Evolutionary conservation across 2,329 filamentous ascomycete species (phyloP), one percentile per base, ranked within the genome.

Genomic region (Fusarium aywerte): DNA sequence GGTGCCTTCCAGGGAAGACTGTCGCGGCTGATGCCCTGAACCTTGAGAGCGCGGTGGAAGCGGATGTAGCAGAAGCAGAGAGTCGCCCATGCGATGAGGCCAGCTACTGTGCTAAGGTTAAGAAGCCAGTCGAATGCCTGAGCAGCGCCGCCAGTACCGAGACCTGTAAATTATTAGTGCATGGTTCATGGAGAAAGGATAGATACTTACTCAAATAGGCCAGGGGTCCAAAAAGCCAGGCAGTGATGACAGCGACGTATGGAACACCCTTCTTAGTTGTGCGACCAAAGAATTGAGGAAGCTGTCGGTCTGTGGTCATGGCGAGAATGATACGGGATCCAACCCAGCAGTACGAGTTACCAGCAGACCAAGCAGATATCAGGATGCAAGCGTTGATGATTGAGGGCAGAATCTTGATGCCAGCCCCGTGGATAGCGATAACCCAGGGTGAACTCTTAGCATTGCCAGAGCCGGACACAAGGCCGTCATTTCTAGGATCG

Each of bases 101-200:
- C 86, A 0, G 84, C 84, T 52, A 88, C 85, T 55, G 86, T 91
- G 29, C 87, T 90, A 55, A 92, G 84, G 75, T 90, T 91, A 70
- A 88, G 84, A 74, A 92, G 90, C 88, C 90, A 92, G 51, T 82
- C 83, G 76, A 92, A 92, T 8, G 91, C 90, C 4, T 82, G 81
- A 32, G 86, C 83, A 21, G 89, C 89, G 29, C 83, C 85, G 67
- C 83, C 70, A 3, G 27, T 53, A 31, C 70, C 70, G 13, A 72
- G 70, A 54, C 69, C 69, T 71, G 2, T 0, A 11, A 5, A 9
- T 23, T 5, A 4, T 52, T 27, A 50, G 51, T 44, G 8, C 6
- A 38, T 0, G 0, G 7, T 18, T 7, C 3, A 9, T n/a, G n/a
- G n/a, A n/a, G n/a, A n/a, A n/a, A n/a, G n/a, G n/a, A n/a, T n/a